A percentile compares a stretch with the other conserved stretches of the same genome.
Evolutionary conservation across 2,329 filamentous ascomycete genomes (phyloP).

Genomic region (Fusarium hainanense): DNA sequence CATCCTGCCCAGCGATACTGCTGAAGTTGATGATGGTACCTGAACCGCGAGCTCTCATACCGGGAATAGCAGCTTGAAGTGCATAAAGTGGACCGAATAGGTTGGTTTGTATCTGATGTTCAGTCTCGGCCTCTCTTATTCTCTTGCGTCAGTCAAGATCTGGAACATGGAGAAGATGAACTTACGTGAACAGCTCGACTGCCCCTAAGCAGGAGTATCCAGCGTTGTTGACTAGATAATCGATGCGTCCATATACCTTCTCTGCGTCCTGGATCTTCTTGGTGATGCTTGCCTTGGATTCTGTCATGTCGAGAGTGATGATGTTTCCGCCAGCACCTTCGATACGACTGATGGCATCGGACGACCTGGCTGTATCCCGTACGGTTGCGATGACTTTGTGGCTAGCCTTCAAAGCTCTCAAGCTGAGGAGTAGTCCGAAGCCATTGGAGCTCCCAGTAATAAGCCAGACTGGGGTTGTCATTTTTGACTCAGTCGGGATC

Average conservation of each 20-base stretch:
- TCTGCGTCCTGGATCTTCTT: slow-evolving; percentile 40
- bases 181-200: slow-evolving; percentile 45
- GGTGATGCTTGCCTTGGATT: slow-evolving; percentile 40
- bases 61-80: slow-evolving; percentile 60
- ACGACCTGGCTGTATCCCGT: slow-evolving; percentile 26
- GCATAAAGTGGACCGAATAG: slow-evolving; percentile 61
- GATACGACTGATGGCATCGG: slow-evolving; percentile 32
- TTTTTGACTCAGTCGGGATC: slow-evolving; percentile 5
- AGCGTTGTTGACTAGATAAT: slow-evolving; percentile 65
- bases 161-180: neutral
- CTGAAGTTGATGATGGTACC: slow-evolving; percentile 61
- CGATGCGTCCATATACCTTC: slow-evolving; percentile 52
- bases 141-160: slow-evolving; percentile 1
- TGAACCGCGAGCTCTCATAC: slow-evolving; percentile 55
- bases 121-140: slow-evolving; percentile 53
- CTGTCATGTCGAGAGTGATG: slow-evolving; percentile 47
- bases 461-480: slow-evolving; percentile 41
- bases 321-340: slow-evolving; percentile 43
- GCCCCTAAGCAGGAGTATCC: slow-evolving; percentile 51
- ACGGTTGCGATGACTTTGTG: slow-evolving; percentile 38
- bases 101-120: slow-evolving; percentile 59
- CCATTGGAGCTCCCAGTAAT: slow-evolving; percentile 44
- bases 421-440: slow-evolving; percentile 36
- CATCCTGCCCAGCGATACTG: slow-evolving; percentile 56
- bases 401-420: slow-evolving; percentile 33